A percentile compares a stretch with the other conserved stretches of the same genome.
Conservation (phyloP, 2,329 filamentous ascomycete species). For the Pezicula radicicola region DNA sequence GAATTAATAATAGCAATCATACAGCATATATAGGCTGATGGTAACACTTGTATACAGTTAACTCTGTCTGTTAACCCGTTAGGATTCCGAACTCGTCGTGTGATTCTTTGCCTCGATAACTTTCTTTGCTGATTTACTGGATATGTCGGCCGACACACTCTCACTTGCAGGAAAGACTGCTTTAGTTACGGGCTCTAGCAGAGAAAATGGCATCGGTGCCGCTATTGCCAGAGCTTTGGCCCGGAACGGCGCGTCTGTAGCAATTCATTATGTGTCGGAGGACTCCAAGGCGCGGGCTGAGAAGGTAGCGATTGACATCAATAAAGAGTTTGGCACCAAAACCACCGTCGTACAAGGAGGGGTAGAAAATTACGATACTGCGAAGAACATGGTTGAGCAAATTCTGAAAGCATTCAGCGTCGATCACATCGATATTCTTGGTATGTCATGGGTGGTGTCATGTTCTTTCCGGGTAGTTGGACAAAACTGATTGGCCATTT, state of each 20-base stretch:
- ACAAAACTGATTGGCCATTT: constrained; percentile 1
- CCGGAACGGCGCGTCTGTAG: constrained; percentile 55
- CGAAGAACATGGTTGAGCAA: constrained; percentile 30
- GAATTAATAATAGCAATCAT: background rate
- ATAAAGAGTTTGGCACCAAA: constrained; percentile 15
- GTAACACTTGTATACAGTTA: background rate
- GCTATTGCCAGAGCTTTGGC: constrained; percentile 62
- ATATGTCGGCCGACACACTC: constrained; percentile 32
- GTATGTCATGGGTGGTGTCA: constrained; percentile 20
- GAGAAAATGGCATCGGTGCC: constrained; percentile 61
- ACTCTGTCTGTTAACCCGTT: background rate
- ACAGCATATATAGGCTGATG: background rate
- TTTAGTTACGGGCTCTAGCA: constrained; percentile 42
- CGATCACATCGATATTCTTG: constrained; percentile 38
- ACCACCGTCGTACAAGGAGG: constrained; percentile 28
- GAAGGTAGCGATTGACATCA: constrained; percentile 13
- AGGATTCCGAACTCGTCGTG: background rate
- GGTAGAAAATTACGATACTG: constrained; percentile 30
- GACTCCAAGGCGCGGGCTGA: constrained; percentile 49
- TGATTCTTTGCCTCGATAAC: background rate
- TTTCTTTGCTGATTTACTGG: background rate
- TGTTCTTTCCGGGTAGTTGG: constrained; percentile 1
- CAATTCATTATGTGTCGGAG: constrained; percentile 62
- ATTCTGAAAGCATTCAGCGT: constrained; percentile 31
- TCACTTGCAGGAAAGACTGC: constrained; percentile 38